These are phyloP conservation scores for Mortierella hygrophila DNA, from an alignment of 192 early-diverging fungal species.

Conservation along the genomic window DNA sequence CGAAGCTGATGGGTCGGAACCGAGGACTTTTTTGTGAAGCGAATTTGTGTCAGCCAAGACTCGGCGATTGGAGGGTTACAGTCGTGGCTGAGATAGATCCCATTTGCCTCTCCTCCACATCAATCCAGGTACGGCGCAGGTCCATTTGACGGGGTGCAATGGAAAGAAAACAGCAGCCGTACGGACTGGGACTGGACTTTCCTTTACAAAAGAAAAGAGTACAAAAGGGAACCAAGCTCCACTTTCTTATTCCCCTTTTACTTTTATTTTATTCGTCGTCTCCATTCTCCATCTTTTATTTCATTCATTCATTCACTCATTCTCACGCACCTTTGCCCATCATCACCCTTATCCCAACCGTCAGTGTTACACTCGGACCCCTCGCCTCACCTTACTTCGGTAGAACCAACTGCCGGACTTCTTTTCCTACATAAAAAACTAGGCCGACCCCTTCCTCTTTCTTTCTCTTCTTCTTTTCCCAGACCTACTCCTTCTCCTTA, in stretches of 20 bases:
- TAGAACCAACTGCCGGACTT: background rate
- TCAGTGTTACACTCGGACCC: background rate
- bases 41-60: background rate
- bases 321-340: background rate
- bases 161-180: too few relatives aligned
- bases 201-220: background rate
- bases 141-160: too few relatives aligned
- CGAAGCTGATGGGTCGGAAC: conserved; percentile 4
- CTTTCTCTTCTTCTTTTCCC: background rate
- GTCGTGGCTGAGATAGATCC: background rate
- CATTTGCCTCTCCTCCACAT: too few relatives aligned
- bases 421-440: background rate
- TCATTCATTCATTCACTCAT: background rate
- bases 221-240: background rate
- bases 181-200: background rate
- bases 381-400: background rate
- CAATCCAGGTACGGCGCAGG: too few relatives aligned
- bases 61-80: background rate
- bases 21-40: background rate
- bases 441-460: background rate
- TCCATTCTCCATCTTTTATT: background rate
- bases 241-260: background rate
- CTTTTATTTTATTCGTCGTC: background rate
- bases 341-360: background rate
- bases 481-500: background rate